These are phyloP conservation scores for Medicago lupulina DNA, from an alignment of 306 rosid species.

Conservation along the genomic window DNA sequence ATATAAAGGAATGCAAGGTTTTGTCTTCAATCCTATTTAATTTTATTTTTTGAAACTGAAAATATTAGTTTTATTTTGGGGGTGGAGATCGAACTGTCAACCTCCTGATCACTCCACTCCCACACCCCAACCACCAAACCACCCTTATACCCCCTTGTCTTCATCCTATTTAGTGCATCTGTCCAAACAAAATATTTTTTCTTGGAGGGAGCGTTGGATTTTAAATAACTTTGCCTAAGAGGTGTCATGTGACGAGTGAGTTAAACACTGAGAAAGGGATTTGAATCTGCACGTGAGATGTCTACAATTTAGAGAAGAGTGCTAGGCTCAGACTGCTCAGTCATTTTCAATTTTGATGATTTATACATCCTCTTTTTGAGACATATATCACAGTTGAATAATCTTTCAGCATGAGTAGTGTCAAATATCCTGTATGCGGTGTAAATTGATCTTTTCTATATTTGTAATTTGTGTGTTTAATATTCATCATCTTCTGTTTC, in stretches of 20 bases:
- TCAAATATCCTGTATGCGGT: background rate
- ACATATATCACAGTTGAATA: background rate
- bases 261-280: background rate
- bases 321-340: background rate
- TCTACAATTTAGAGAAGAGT: background rate
- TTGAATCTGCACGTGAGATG: constrained; percentile 2
- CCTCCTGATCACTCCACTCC: background rate
- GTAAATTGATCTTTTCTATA: background rate
- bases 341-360: constrained; percentile 7
- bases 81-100: background rate
- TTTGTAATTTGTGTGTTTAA: background rate
- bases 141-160: background rate
- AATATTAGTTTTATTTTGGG: background rate
- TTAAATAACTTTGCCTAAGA: constrained; percentile 19
- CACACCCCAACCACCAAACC: background rate
- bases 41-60: background rate
- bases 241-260: background rate
- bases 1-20: background rate
- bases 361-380: background rate
- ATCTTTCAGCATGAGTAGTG: background rate
- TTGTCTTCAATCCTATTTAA: background rate
- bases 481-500: constrained; percentile 32
- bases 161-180: constrained; percentile 1
- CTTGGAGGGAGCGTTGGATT: constrained; percentile 6
- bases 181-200: background rate